Evolutionary conservation across 1,284 basidiomycete genomes (phyloP).

Genomic region (Trametes hirsuta): DNA sequence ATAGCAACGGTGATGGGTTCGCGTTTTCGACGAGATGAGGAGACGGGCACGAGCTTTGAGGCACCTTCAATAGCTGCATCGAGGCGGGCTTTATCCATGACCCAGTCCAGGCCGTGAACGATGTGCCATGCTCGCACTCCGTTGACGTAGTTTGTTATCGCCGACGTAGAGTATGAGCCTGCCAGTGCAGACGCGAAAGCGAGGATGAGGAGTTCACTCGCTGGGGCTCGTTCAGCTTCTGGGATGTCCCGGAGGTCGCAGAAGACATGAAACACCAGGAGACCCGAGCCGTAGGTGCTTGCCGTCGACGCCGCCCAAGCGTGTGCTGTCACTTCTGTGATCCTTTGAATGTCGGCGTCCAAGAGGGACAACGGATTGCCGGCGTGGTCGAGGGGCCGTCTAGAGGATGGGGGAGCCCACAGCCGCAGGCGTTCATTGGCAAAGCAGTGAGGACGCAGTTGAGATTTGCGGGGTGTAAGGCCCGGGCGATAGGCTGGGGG

Average conservation of each 20-base stretch:
- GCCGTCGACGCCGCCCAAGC: conserved; percentile 30
- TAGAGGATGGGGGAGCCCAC: neutral
- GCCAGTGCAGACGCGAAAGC: conserved; percentile 17
- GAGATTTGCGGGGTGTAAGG: no score
- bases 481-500: conserved; percentile 6
- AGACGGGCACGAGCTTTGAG: neutral
- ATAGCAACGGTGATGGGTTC: conserved; percentile 19
- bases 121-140: conserved; percentile 33
- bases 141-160: conserved; percentile 27
- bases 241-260: conserved; percentile 31
- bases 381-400: neutral
- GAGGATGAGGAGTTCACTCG: conserved; percentile 10
- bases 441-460: conserved; percentile 27
- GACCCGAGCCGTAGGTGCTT: conserved; percentile 32
- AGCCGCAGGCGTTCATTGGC: conserved; percentile 29
- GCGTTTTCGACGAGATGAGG: conserved; percentile 9
- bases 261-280: conserved; percentile 36
- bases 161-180: conserved; percentile 19
- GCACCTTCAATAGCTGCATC: conserved; percentile 11
- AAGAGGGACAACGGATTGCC: neutral
- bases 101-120: conserved; percentile 27
- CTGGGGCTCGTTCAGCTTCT: conserved; percentile 26
- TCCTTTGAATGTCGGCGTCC: conserved; percentile 17
- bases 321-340: conserved; percentile 14
- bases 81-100: conserved; percentile 8